Evolutionary conservation across 768 basidiomycete species (phyloP).

Genomic region (Botryobasidium botryosum): DNA sequence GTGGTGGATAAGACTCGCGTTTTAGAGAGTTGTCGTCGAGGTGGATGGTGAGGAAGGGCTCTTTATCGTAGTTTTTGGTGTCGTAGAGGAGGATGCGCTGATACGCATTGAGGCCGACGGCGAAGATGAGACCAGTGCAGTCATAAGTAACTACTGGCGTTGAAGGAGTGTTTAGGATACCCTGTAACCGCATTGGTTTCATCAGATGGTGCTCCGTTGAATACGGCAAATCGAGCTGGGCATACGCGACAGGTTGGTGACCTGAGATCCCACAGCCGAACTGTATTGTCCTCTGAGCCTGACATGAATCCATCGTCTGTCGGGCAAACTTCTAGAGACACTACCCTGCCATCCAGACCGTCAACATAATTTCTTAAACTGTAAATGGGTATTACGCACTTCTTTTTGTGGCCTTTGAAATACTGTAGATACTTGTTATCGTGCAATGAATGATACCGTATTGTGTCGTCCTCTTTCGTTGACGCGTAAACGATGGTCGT

Average conservation of each 20-base stretch:
- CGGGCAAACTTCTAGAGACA: conserved; percentile 83
- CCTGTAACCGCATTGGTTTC: conserved; percentile 19
- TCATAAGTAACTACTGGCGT: conserved; percentile 75
- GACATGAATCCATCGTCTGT: conserved; percentile 94
- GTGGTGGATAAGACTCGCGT: conserved; percentile 67
- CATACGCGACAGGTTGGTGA: conserved; percentile 45
- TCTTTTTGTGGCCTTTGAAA: conserved; percentile 84
- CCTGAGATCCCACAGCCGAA: conserved; percentile 90
- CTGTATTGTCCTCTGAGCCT: conserved; percentile 83
- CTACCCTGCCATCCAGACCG: conserved; percentile 35
- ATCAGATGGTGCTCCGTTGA: not conserved
- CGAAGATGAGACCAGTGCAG: conserved; percentile 65
- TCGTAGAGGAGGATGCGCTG: conserved; percentile 76
- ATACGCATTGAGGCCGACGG: conserved; percentile 69
- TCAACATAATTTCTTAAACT: too few species aligned
- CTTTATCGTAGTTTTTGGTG: conserved; percentile 73
- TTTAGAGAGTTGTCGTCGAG: conserved; percentile 67
- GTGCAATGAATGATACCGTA: conserved; percentile 87
- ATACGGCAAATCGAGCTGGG: not conserved
- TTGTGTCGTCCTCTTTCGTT: conserved; percentile 87
- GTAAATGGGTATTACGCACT: conserved; percentile 17
- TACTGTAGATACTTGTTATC: conserved; percentile 95
- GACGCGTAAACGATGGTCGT: conserved; percentile 76
- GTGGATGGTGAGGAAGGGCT: conserved; percentile 70
- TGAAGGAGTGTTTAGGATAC: conserved; percentile 49